These are phyloP conservation scores for Monosporascus cannonballus DNA, from an alignment of 2,329 filamentous ascomycete species.

Conservation along the genomic window DNA sequence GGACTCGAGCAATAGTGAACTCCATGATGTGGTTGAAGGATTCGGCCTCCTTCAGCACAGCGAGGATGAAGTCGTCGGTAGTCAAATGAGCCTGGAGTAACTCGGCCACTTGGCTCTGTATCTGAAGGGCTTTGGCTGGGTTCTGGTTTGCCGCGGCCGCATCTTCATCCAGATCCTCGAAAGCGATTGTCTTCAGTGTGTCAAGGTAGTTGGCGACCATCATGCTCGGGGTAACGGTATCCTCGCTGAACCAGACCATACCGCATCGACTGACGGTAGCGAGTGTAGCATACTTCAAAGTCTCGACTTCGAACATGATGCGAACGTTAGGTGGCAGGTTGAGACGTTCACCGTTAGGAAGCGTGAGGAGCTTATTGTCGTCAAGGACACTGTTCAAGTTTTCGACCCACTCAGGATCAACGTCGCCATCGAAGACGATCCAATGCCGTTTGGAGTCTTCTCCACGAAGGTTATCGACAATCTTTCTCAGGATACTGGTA, in stretches of 20 bases:
- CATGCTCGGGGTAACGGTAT: constrained; percentile 89
- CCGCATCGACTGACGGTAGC: constrained; percentile 99
- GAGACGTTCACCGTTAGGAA: constrained; percentile 96
- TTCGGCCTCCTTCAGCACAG: constrained; percentile 69
- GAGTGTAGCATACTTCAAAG: constrained; percentile 90
- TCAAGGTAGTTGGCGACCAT: constrained; percentile 90
- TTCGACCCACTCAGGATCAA: constrained; percentile 99
- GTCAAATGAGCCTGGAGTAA: constrained; percentile 70
- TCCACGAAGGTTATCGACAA: constrained; percentile 95
- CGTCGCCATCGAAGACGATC: constrained; percentile 99
- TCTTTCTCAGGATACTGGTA: constrained; percentile 95
- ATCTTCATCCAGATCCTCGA: constrained; percentile 95
- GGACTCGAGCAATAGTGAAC: constrained; percentile 82
- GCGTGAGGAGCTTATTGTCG: constrained; percentile 94
- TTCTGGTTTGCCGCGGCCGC: constrained; percentile 68
- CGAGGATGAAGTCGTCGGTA: constrained; percentile 73
- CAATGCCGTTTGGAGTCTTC: constrained; percentile 96
- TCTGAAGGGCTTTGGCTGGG: constrained; percentile 69
- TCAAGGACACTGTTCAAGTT: constrained; percentile 99
- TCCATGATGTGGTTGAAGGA: constrained; percentile 96
- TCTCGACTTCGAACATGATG: constrained; percentile 99
- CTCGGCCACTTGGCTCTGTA: constrained; percentile 74
- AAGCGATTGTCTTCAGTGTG: constrained; percentile 71
- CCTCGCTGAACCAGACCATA: constrained; percentile 99
- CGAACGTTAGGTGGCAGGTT: constrained; percentile 91